phyloP scores from a whole-genome alignment of 1,139 yeast species.

The Blastobotrys ciferrii region DNA sequence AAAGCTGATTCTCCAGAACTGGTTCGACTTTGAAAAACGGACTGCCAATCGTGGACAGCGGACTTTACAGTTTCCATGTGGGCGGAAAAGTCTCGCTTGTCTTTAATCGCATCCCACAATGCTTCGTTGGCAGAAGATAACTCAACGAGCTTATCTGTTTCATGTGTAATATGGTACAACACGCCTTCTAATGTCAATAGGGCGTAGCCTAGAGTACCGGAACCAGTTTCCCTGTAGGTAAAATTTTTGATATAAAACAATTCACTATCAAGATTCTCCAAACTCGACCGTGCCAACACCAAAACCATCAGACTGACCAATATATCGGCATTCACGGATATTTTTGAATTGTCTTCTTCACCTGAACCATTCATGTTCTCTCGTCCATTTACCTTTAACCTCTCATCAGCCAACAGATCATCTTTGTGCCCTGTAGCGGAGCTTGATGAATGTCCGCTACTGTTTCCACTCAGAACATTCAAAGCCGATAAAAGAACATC shows the following conservation, averaged over 20 bases:
- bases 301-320: slow-evolving; percentile 69
- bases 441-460: slow-evolving; percentile 10
- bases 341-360: neutral
- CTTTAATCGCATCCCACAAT: slow-evolving; percentile 52
- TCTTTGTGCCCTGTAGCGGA: slow-evolving; percentile 11
- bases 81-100: slow-evolving; percentile 9
- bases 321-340: slow-evolving; percentile 66
- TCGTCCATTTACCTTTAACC: neutral
- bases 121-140: slow-evolving; percentile 50
- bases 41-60: slow-evolving; percentile 38
- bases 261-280: slow-evolving; percentile 61
- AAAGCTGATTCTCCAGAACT: slow-evolving; percentile 65
- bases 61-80: slow-evolving; percentile 6
- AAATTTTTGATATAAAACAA: slow-evolving; percentile 63
- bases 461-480: slow-evolving; percentile 38
- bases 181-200: slow-evolving; percentile 85
- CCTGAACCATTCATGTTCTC: neutral
- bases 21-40: slow-evolving; percentile 52
- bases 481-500: slow-evolving; percentile 55
- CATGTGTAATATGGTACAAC: slow-evolving; percentile 55
- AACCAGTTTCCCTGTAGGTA: slow-evolving; percentile 46
- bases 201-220: slow-evolving; percentile 59
- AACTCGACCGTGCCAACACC: slow-evolving; percentile 64
- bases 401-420: slow-evolving; percentile 15
- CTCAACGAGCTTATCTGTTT: slow-evolving; percentile 42